Conservation (phyloP, 176 grass and related monocot species). For the Dactylis glomerata region DNA sequence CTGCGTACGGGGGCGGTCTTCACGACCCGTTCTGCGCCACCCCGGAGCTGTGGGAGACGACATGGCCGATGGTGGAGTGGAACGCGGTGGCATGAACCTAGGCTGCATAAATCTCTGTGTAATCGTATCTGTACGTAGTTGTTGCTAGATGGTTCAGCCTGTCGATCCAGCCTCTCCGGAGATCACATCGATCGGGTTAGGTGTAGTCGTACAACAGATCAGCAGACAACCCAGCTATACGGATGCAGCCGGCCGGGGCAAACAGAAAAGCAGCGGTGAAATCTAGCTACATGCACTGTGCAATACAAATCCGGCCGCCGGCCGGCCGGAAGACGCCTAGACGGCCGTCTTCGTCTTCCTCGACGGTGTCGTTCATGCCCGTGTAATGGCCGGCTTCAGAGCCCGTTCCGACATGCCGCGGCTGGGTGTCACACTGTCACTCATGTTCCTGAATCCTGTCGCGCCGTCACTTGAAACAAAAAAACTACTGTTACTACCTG, state of each 20-base stretch:
- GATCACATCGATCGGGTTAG: neutral
- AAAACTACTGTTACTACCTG: neutral
- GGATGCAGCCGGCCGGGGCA: neutral
- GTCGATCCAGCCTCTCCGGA: neutral
- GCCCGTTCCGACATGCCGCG: neutral
- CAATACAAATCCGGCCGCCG: neutral
- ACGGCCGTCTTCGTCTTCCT: neutral
- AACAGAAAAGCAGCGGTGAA: neutral
- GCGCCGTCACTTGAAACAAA: neutral
- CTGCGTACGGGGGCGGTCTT: constrained; percentile 12
- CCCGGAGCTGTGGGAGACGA: constrained; percentile 47
- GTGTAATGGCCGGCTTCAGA: neutral
- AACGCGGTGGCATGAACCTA: constrained; percentile 31
- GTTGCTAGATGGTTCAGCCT: neutral
- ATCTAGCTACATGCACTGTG: constrained; percentile 3
- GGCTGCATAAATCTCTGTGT: neutral
- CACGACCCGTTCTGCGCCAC: constrained; percentile 33
- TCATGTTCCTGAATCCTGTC: neutral
- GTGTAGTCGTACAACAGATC: neutral
- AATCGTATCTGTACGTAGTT: neutral
- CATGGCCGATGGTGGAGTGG: constrained; percentile 50
- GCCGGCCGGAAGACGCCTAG: neutral
- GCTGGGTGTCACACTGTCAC: too few relatives aligned
- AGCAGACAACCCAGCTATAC: neutral
- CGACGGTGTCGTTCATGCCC: neutral